These are phyloP conservation scores for Dendrobium officinale DNA, from an alignment of 106 monocot genomes.

Conservation along the genomic window DNA sequence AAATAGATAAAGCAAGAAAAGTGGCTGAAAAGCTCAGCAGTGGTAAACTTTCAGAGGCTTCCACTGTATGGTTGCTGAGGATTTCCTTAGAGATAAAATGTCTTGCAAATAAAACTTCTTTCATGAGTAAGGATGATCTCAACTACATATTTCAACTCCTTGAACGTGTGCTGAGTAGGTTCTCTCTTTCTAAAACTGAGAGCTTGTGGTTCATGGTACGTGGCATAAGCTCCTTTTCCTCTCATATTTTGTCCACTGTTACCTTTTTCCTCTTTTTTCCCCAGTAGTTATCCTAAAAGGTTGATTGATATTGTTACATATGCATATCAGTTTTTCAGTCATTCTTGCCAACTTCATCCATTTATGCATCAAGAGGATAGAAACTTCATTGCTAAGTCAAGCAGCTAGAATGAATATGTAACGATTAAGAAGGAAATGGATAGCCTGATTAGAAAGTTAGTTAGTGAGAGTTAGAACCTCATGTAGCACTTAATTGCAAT, in stretches of 20 bases:
- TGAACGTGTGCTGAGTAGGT: constrained; percentile 21
- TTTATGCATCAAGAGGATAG: neutral
- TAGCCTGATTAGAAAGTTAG: too few species aligned
- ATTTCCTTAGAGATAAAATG: too few species aligned
- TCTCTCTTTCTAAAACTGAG: constrained; percentile 37
- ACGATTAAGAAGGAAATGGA: too few species aligned
- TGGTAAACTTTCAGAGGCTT: too few species aligned
- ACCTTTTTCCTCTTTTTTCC: neutral
- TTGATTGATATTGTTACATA: neutral
- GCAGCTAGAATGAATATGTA: too few species aligned
- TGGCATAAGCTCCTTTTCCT: neutral
- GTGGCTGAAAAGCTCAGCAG: too few species aligned
- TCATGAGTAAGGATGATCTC: constrained; percentile 30
- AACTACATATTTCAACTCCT: constrained; percentile 32
- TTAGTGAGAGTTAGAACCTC: too few species aligned
- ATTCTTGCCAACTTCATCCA: neutral
- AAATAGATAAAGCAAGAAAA: too few species aligned
- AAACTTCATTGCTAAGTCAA: too few species aligned
- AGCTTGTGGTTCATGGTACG: constrained; percentile 56
- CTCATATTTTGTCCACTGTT: neutral
- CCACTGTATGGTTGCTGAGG: too few species aligned
- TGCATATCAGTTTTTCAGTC: neutral
- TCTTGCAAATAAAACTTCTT: too few species aligned
- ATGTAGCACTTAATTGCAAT: too few species aligned
- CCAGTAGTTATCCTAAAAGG: neutral